Conservation (phyloP, 1,284 basidiomycete genomes). For the Rhodotorula sp. region DNA sequence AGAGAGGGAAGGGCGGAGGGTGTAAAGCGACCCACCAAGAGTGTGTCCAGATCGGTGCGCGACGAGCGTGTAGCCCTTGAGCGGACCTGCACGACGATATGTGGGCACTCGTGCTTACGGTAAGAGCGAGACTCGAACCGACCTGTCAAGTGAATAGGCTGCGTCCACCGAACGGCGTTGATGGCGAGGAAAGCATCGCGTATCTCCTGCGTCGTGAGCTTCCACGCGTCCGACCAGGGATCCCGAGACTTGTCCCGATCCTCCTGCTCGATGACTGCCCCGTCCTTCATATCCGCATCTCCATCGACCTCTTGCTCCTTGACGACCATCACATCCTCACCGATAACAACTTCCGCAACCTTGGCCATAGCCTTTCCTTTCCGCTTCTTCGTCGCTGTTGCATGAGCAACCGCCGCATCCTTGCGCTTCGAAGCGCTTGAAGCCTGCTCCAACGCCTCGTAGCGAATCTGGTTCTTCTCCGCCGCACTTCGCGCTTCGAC, state of each 20-base stretch:
- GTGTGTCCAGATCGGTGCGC: slow-evolving; percentile 96
- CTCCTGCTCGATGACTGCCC: slow-evolving; percentile 4
- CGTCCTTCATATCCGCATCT: slow-evolving; percentile 32
- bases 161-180: slow-evolving; percentile 89
- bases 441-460: slow-evolving; percentile 6
- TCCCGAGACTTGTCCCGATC: slow-evolving; percentile 4
- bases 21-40: slow-evolving; percentile 97
- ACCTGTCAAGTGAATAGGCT: slow-evolving; percentile 94
- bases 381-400: slow-evolving; percentile 5
- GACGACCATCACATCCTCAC: neutral
- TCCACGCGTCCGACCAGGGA: slow-evolving; percentile 35
- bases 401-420: slow-evolving; percentile 34
- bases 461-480: slow-evolving; percentile 42
- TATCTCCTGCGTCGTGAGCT: slow-evolving; percentile 34
- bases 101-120: too few relatives aligned
- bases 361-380: slow-evolving; percentile 11
- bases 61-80: slow-evolving; percentile 87
- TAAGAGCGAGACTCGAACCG: slow-evolving; percentile 40
- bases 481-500: slow-evolving; percentile 36
- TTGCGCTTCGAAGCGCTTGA: neutral
- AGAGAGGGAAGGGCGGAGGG: slow-evolving; percentile 63
- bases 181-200: slow-evolving; percentile 78
- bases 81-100: slow-evolving; percentile 63
- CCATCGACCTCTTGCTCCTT: slow-evolving; percentile 35
- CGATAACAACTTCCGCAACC: neutral